Evolutionary conservation across 768 basidiomycete species (phyloP).

Genomic region (Boletus subcaerulescens): DNA sequence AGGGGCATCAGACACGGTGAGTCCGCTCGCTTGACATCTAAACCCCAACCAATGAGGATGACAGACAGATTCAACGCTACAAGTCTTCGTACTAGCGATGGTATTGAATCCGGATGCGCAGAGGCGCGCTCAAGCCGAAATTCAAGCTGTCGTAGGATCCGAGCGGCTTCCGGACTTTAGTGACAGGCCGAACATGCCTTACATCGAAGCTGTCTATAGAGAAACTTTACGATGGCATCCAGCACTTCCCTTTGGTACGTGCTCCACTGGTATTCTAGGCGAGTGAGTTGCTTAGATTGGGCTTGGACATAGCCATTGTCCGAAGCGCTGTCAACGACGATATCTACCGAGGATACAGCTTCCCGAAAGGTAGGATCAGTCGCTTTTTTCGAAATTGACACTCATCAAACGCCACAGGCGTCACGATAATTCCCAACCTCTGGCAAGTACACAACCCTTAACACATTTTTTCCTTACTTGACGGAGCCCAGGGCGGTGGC

Average conservation of each 20-base stretch:
- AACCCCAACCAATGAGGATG: neutral
- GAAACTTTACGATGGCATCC: constrained; percentile 9
- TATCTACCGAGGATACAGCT: constrained; percentile 7
- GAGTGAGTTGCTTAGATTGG: neutral
- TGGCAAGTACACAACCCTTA: neutral
- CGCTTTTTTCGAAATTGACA: no score
- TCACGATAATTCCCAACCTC: constrained; percentile 6
- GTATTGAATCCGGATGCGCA: constrained; percentile 6
- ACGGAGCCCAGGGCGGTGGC: constrained; percentile 1
- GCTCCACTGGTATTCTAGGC: neutral
- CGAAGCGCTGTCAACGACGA: constrained; percentile 8
- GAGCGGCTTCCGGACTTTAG: constrained; percentile 4
- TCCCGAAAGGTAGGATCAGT: constrained; percentile 3
- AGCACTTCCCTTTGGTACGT: constrained; percentile 5
- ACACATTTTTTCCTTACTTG: neutral
- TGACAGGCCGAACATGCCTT: neutral
- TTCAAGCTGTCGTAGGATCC: constrained; percentile 3
- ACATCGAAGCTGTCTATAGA: constrained; percentile 1
- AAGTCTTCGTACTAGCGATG: constrained; percentile 6
- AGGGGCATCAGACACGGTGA: constrained; percentile 9
- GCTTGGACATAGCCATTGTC: neutral
- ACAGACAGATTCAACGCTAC: constrained; percentile 6
- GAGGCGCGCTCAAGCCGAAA: constrained; percentile 4
- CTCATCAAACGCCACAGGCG: neutral
- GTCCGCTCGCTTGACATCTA: neutral